These are phyloP conservation scores for Hericium coralloides DNA, from an alignment of 768 basidiomycete species.

Conservation along the genomic window DNA sequence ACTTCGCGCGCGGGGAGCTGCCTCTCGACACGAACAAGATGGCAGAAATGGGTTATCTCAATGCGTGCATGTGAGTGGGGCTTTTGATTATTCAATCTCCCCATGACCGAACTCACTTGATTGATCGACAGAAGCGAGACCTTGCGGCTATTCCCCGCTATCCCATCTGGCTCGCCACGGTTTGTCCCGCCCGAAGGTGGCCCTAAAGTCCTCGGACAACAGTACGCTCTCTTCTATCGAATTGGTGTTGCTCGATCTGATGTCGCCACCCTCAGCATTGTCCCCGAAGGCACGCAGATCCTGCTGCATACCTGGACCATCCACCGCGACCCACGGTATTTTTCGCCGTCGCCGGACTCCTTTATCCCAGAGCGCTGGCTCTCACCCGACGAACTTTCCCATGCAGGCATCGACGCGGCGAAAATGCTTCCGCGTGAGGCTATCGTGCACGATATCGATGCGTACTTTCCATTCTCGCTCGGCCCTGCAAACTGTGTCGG, in stretches of 20 bases:
- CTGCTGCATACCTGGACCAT: slow-evolving; percentile 7
- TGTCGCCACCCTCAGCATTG: not conserved
- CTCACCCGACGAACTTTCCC: not conserved
- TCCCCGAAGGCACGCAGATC: slow-evolving; percentile 12
- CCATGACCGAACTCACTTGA: not conserved
- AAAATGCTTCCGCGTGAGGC: no score
- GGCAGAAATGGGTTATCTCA: not conserved
- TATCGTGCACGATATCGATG: not conserved
- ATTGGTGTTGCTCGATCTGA: no score
- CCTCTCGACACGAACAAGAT: not conserved
- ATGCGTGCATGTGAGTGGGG: not conserved
- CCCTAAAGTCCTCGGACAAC: not conserved
- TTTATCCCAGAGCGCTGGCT: slow-evolving; percentile 16
- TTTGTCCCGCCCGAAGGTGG: not conserved
- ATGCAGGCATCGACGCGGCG: no score
- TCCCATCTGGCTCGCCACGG: not conserved
- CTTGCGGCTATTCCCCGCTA: not conserved
- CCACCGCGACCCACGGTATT: slow-evolving; percentile 14
- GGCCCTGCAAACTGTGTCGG: slow-evolving; percentile 15
- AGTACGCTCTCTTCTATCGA: not conserved
- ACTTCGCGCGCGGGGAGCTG: not conserved
- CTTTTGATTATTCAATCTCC: no score
- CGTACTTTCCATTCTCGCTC: slow-evolving; percentile 11
- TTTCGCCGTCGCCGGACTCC: slow-evolving; percentile 3
- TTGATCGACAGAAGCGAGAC: not conserved